Base-by-base conservation (phyloP, 805 yeast genomes). In the Candida ficus region DNA sequence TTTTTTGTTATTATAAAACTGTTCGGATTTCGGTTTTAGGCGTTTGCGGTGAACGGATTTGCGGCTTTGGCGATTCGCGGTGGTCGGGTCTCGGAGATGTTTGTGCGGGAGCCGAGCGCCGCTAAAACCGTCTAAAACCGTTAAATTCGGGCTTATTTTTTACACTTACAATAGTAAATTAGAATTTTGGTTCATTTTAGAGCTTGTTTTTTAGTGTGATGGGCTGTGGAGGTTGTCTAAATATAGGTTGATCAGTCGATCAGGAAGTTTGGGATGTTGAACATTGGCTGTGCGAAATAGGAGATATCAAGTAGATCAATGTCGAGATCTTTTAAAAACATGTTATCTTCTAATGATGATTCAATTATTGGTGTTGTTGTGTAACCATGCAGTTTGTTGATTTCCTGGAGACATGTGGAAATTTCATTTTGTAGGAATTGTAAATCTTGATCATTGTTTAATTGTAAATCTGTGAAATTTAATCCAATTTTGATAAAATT, bases 241-340 rank as follows among this genome's bases (percentile, higher is more conserved):
- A n/a, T n/a, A n/a, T n/a, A n/a, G n/a, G n/a, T n/a, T n/a, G n/a
- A n/a, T n/a, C 11, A 23, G 8, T 23, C 26, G 26, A 41, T 17
- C 13, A 41, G 18, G 13, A 33, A 35, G 14, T 32, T 35, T 9
- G 47, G 47, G 14, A 44, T 37, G n/a, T 41, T 41, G 31, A 41
- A 44, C 11, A 44, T 31, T 7, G 33, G 39, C 17, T 44, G 42
- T 3, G 42, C 32, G 20, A 41, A 44, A 13, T 36, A 35, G 19
- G 33, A 37, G 42, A 41, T 31, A 20, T 41, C 44, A 3, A 44
- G n/a, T 7, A 41, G 5, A 3, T 44, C 47, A 26, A 6, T 8
- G 29, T 26, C 23, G 23, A 21, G 28, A 26, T 12, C 28, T 11
- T 10, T 9, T 26, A 10, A 13, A 26, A 13, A 9, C 14, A n/a